Conservation (phyloP, 345 rosid genomes). For the Garcia nutans region DNA sequence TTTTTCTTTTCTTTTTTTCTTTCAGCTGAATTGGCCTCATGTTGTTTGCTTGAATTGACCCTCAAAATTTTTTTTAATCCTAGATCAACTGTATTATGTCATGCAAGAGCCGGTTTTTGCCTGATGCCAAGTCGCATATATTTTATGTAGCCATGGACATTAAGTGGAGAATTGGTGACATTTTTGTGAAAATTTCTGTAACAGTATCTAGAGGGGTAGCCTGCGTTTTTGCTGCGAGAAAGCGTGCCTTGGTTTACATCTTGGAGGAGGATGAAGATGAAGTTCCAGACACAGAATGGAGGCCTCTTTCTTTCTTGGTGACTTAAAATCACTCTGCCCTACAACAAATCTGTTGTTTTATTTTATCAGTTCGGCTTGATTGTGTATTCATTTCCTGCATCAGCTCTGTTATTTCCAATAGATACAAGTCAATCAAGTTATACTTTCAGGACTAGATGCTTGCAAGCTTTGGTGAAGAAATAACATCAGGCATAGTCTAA, state of each 20-base stretch:
- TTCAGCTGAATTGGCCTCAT: too few species aligned
- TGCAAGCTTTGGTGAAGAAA: too few species aligned
- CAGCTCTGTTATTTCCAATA: not conserved
- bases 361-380: not conserved
- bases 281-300: constrained; percentile 42
- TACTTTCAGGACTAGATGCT: too few species aligned
- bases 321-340: not conserved
- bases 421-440: not conserved
- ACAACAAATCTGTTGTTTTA: not conserved
- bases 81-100: too few species aligned
- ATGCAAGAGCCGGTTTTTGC: too few species aligned
- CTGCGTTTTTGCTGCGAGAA: constrained; percentile 67
- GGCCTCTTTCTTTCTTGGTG: not conserved
- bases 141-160: too few species aligned
- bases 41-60: too few species aligned
- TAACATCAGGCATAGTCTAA: too few species aligned
- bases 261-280: constrained; percentile 65
- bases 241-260: constrained; percentile 65
- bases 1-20: too few species aligned
- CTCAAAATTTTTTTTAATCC: too few species aligned
- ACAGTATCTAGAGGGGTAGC: constrained; percentile 78
- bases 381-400: not conserved
- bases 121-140: too few species aligned
- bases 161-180: not conserved
- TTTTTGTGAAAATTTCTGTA: not conserved